Base-by-base conservation (phyloP, 2,329 filamentous ascomycete species). In the Penicillium hordei region DNA sequence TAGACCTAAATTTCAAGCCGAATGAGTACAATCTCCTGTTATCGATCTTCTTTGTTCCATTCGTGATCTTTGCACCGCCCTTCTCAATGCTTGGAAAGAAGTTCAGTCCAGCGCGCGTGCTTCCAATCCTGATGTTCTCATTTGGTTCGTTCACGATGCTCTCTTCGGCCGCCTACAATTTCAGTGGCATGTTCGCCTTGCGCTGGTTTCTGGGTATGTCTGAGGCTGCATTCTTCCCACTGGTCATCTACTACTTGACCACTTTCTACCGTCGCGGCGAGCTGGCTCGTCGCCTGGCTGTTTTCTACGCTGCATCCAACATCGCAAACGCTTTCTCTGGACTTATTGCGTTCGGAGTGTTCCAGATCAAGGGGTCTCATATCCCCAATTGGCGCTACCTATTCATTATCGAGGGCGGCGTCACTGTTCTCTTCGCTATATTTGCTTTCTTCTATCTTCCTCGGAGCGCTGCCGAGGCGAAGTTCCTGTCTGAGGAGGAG, bases 241-340 rank as follows among this genome's bases (percentile, higher is more conserved):
- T 89, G 4, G 87, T 89, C 21, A 86, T 86, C 59, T 86, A 86
- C 71, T 86, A 86, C 60, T 75, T 82, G 50, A 85, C 83, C 1
- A 84, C 81, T 2, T 91, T 91, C 71, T 91, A 91, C 71, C 83
- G 87, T 17, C 82, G 89, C 53, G 85, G 84, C 33, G 89, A 91
- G 70, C 81, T 91, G 3, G 88, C 88, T 6, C 80, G 88, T 9
- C 83, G 89, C 3, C 78, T 91, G 1, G 88, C 88, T 36, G 76
- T 91, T 58, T 91, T 91, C 76, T 93, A 92, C 65, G 89, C 89
- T 0, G 89, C 89, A 0, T 86, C 83, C 25, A 89, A 88, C 67
- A 89, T 93, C 58, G 89, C 89, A 23, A 86, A 84, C 57, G 86
- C 86, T 2, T 89, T 88, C 65, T 82, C 81, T 0, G 84, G 84